These are phyloP conservation scores for Colletotrichum godetiae DNA, from an alignment of 2,329 filamentous ascomycete genomes.

Conservation along the genomic window DNA sequence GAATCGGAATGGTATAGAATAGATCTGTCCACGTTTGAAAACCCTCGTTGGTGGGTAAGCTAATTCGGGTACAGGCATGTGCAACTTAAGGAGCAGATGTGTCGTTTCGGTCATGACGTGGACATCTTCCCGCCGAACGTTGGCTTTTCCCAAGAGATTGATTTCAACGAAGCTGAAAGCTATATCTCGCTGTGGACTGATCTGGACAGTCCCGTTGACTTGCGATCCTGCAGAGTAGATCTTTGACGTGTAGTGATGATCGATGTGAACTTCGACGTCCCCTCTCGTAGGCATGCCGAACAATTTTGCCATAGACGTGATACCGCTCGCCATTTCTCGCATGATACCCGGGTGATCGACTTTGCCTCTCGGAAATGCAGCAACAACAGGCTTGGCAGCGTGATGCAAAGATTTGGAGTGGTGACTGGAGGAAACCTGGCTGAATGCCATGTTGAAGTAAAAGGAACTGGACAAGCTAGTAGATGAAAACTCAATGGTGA, in stretches of 20 bases:
- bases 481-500: background rate
- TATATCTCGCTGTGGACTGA: conserved; percentile 57
- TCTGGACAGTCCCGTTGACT: conserved; percentile 60
- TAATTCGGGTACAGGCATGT: conserved; percentile 62
- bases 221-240: conserved; percentile 65
- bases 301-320: background rate
- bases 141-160: conserved; percentile 60
- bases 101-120: conserved; percentile 52
- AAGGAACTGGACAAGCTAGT: no score
- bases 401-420: background rate
- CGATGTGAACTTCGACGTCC: conserved; percentile 54
- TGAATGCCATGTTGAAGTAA: background rate
- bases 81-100: conserved; percentile 62
- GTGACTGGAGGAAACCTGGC: background rate
- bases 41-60: conserved; percentile 58
- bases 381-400: background rate
- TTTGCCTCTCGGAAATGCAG: no score
- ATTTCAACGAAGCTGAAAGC: conserved; percentile 64
- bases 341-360: background rate
- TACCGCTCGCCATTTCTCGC: background rate
- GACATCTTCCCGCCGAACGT: conserved; percentile 59
- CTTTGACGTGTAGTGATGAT: conserved; percentile 64
- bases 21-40: conserved; percentile 58
- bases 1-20: conserved; percentile 67
- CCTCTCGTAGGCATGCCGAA: background rate